Evolutionary conservation across 2,329 filamentous ascomycete genomes (phyloP).

Genomic region (Catunica adiposa): DNA sequence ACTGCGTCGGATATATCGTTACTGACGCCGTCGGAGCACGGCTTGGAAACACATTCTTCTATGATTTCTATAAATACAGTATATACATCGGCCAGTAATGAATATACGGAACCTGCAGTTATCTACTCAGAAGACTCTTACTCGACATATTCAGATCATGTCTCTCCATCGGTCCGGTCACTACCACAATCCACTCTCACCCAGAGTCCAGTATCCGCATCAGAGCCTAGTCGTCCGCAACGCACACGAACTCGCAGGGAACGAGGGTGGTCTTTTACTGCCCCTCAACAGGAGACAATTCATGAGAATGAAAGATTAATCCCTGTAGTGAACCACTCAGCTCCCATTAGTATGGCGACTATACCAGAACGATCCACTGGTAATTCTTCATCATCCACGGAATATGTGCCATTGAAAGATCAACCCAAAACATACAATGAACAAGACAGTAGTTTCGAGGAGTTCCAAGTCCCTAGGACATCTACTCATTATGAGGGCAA

Average conservation of each 20-base stretch:
- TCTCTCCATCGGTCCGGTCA: too few relatives aligned
- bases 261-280: slow-evolving; percentile 2
- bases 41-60: not conserved
- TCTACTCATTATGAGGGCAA: not conserved
- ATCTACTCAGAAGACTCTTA: not conserved
- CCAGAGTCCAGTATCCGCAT: not conserved
- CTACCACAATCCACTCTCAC: not conserved
- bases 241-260: not conserved
- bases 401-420: not conserved
- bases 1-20: slow-evolving; percentile 3
- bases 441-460: not conserved
- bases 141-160: not conserved
- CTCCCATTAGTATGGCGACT: not conserved
- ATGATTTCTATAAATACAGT: slow-evolving; percentile 2
- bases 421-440: not conserved
- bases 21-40: slow-evolving; percentile 4
- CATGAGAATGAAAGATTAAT: slow-evolving; percentile 6
- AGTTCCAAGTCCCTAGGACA: not conserved
- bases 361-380: not conserved
- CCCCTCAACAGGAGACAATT: not conserved
- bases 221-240: not conserved
- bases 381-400: not conserved
- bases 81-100: not conserved
- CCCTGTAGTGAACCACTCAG: not conserved
- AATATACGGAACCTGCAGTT: not conserved